Percentiles rank a stretch among this genome's conserved stretches.
Conservation (phyloP, 495 filamentous ascomycete species). For the Talaromyces nanjingensis region DNA sequence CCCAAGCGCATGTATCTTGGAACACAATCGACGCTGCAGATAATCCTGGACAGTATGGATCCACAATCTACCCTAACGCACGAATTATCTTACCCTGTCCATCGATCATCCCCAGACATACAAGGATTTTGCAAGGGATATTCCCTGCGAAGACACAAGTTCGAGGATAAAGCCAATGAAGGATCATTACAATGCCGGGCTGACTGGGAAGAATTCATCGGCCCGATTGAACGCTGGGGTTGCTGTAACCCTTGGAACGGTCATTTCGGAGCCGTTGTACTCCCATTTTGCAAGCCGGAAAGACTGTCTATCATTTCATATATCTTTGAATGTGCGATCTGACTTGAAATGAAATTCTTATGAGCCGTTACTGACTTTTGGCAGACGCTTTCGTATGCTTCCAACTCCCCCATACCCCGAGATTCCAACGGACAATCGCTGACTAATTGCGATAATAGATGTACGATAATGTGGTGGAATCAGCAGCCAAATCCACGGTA, state of each 20-base stretch:
- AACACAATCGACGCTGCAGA: no score
- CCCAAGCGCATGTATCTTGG: no score
- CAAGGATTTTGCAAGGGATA: conserved; percentile 15
- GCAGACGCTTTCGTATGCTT: no score
- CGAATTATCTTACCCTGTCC: conserved; percentile 6
- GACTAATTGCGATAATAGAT: conserved; percentile 7
- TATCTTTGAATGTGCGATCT: no score
- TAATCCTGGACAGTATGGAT: background rate
- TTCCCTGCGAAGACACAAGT: conserved; percentile 15
- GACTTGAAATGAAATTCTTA: no score
- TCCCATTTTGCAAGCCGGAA: conserved; percentile 17
- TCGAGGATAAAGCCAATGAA: conserved; percentile 16
- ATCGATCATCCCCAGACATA: conserved; percentile 10
- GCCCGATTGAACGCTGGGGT: conserved; percentile 19
- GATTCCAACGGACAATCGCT: no score
- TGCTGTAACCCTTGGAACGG: conserved; percentile 17
- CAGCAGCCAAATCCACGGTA: conserved; percentile 16
- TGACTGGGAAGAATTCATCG: conserved; percentile 17
- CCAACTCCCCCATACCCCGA: no score
- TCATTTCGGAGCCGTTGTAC: conserved; percentile 16
- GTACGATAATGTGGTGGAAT: conserved; percentile 22
- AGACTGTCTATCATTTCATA: conserved; percentile 15
- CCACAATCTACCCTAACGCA: background rate
- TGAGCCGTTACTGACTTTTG: no score
- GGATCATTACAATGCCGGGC: conserved; percentile 15